A percentile compares a stretch with the other conserved stretches of the same genome.
Conservation (phyloP, 495 filamentous ascomycete species). For the Aspergillus ostianus region DNA sequence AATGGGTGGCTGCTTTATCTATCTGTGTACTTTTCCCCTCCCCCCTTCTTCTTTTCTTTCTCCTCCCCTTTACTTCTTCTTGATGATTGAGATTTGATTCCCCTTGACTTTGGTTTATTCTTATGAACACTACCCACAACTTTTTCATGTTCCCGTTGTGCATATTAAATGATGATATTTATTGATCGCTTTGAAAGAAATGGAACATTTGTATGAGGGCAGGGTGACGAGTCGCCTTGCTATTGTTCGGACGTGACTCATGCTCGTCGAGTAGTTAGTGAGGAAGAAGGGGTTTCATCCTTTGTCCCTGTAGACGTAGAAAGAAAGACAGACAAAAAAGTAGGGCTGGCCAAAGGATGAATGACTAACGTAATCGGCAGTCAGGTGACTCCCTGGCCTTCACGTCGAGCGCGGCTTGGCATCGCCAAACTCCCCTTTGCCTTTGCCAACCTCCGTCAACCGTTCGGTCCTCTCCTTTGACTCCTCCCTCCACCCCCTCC, state of each 20-base stretch:
- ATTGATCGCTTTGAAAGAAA: background rate
- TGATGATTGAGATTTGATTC: constrained; percentile 37
- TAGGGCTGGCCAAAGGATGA: background rate
- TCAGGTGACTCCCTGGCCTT: constrained; percentile 37
- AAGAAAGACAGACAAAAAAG: background rate
- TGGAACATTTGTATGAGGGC: too few species aligned
- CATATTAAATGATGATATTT: constrained; percentile 8
- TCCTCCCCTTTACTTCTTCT: background rate
- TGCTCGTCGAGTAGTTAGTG: too few species aligned
- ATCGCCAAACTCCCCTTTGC: constrained; percentile 39
- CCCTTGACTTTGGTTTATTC: constrained; percentile 17
- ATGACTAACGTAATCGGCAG: constrained; percentile 22
- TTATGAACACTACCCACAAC: constrained; percentile 18
- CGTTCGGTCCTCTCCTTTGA: constrained; percentile 10
- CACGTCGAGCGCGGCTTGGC: constrained; percentile 43
- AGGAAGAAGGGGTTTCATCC: background rate
- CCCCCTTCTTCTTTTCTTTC: constrained; percentile 12
- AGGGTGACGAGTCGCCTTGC: background rate
- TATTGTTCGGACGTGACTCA: too few species aligned
- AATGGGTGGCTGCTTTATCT: constrained; percentile 9
- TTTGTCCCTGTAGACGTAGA: background rate
- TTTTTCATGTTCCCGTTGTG: background rate
- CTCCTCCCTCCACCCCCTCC: constrained; percentile 10
- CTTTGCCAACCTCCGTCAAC: constrained; percentile 25
- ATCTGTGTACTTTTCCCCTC: constrained; percentile 7